These are phyloP conservation scores for Zangia roseola DNA, from an alignment of 768 basidiomycete genomes.

Conservation along the genomic window DNA sequence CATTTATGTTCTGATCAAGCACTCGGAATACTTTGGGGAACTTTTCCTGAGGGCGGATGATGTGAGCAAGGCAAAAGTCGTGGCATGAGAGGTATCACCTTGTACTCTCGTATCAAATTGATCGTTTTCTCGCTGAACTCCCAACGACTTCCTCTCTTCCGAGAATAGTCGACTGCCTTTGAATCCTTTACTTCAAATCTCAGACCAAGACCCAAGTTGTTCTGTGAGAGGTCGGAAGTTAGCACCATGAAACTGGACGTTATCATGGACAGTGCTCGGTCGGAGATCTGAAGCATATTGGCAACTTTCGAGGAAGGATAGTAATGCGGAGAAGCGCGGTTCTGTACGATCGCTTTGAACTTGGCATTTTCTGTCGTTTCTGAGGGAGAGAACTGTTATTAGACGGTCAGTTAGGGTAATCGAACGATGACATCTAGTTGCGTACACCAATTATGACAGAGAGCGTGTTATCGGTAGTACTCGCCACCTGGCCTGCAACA, in stretches of 20 bases:
- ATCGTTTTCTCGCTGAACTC: conserved; percentile 91
- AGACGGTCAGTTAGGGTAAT: conserved; percentile 1
- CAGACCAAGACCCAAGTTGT: conserved; percentile 88
- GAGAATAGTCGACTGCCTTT: conserved; percentile 91
- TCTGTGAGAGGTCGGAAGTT: conserved; percentile 70
- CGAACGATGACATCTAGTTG: not conserved
- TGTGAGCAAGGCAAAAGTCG: not conserved
- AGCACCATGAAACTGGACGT: conserved; percentile 93
- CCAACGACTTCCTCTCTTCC: conserved; percentile 83
- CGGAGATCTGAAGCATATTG: conserved; percentile 69
- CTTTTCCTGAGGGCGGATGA: conserved; percentile 44
- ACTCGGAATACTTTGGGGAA: conserved; percentile 84
- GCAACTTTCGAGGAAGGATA: conserved; percentile 78
- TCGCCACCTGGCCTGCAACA: conserved; percentile 87
- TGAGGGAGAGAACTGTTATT: conserved; percentile 75
- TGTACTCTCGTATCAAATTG: conserved; percentile 80
- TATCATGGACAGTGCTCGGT: conserved; percentile 83
- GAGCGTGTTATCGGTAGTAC: conserved; percentile 64
- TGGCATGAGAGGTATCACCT: conserved; percentile 39
- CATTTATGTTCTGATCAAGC: conserved; percentile 71
- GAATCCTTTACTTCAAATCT: conserved; percentile 94
- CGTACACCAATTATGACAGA: conserved; percentile 86
- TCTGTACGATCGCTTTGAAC: conserved; percentile 67
- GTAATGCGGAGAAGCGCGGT: conserved; percentile 55
- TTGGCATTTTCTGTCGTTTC: conserved; percentile 77